phyloP scores from a whole-genome alignment of 2,329 filamentous ascomycete genomes.

The Metarhizium brunneum region DNA sequence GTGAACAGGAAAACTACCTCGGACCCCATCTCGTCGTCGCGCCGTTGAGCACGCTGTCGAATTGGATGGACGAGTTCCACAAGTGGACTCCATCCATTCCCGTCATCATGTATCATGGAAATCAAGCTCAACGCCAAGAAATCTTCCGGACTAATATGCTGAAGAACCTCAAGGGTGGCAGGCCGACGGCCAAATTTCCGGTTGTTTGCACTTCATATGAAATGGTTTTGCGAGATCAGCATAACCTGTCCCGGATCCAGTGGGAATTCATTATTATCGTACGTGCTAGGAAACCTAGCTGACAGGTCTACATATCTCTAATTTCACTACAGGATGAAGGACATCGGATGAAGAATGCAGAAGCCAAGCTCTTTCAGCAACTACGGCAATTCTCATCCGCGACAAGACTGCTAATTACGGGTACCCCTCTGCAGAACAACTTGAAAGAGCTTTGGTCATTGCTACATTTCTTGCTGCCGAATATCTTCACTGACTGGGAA shows the following conservation, averaged over 20 bases:
- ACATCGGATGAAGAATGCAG: constrained; percentile 93
- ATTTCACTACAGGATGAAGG: constrained; percentile 65
- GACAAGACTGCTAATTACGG: constrained; percentile 85
- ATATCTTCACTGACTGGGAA: constrained; percentile 87
- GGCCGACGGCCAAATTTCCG: constrained; percentile 61
- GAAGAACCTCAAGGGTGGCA: constrained; percentile 53
- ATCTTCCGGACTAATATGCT: constrained; percentile 68
- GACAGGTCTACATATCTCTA: not conserved
- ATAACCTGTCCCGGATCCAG: constrained; percentile 70
- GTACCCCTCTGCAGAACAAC: constrained; percentile 93
- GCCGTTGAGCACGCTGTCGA: constrained; percentile 82
- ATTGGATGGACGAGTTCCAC: constrained; percentile 91
- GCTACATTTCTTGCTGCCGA: constrained; percentile 84
- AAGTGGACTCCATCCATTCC: constrained; percentile 87
- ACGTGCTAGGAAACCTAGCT: constrained; percentile 18
- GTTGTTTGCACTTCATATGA: constrained; percentile 94
- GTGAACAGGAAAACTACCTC: constrained; percentile 73
- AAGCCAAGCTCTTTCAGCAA: constrained; percentile 84
- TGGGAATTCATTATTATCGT: constrained; percentile 98
- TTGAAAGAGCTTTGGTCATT: constrained; percentile 91
- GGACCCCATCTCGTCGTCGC: constrained; percentile 89
- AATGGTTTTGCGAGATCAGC: constrained; percentile 85
- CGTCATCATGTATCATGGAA: constrained; percentile 84
- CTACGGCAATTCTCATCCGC: constrained; percentile 82
- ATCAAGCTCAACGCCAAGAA: constrained; percentile 63